Conservation (phyloP, 2,329 filamentous ascomycete genomes). For the Cytospora piceae region DNA sequence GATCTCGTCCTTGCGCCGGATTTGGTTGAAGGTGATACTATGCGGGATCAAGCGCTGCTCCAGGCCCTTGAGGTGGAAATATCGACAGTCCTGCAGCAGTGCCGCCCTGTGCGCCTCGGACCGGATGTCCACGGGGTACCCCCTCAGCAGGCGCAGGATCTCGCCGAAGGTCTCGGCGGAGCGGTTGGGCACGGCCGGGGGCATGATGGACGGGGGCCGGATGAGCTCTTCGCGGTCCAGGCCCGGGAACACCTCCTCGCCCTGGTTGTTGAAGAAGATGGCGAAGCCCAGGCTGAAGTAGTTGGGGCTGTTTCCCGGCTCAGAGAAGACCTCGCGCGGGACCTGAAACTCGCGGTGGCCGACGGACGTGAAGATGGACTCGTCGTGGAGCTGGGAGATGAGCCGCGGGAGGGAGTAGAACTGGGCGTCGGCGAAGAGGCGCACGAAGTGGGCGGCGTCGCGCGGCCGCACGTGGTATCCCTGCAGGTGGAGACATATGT, state of each 20-base stretch:
- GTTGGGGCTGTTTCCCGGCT: slow-evolving; percentile 89
- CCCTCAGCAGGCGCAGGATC: slow-evolving; percentile 77
- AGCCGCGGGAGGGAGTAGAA: slow-evolving; percentile 90
- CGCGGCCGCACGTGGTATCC: slow-evolving; percentile 85
- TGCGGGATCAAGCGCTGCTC: slow-evolving; percentile 87
- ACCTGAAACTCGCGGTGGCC: slow-evolving; percentile 88
- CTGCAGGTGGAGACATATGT: slow-evolving; percentile 89
- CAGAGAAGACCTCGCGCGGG: slow-evolving; percentile 81
- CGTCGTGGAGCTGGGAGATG: slow-evolving; percentile 88
- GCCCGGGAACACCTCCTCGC: slow-evolving; percentile 79
- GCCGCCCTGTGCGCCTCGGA: slow-evolving; percentile 76
- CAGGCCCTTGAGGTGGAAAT: slow-evolving; percentile 89
- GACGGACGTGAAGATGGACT: slow-evolving; percentile 90
- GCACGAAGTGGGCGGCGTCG: slow-evolving; percentile 86
- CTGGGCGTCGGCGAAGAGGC: slow-evolving; percentile 90
- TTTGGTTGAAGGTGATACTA: slow-evolving; percentile 73
- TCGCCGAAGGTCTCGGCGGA: slow-evolving; percentile 85
- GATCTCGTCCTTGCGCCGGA: slow-evolving; percentile 73
- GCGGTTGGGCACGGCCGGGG: slow-evolving; percentile 78
- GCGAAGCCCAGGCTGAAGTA: slow-evolving; percentile 93
- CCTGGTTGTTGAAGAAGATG: slow-evolving; percentile 79
- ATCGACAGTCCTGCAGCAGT: slow-evolving; percentile 79
- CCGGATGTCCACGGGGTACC: slow-evolving; percentile 79
- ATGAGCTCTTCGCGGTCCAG: slow-evolving; percentile 78
- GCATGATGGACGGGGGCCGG: slow-evolving; percentile 82